Conservation (phyloP, 2,329 filamentous ascomycete genomes). For the Xylaria multiplex region DNA sequence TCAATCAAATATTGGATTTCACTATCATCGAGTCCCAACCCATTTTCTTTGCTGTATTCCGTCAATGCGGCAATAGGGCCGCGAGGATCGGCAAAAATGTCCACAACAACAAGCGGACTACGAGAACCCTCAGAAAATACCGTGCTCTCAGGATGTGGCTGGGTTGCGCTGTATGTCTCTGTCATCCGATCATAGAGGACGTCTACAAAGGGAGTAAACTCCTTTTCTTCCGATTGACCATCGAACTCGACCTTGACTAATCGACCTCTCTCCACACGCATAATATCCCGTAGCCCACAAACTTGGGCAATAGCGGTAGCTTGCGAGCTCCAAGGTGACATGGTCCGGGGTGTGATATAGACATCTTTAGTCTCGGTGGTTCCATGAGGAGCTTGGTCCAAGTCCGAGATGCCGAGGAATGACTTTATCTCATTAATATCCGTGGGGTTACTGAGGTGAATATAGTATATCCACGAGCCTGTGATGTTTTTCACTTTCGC, state of each 20-base stretch:
- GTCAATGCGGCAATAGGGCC: slow-evolving; percentile 77
- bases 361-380: slow-evolving; percentile 62
- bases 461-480: slow-evolving; percentile 73
- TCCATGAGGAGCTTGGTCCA: slow-evolving; percentile 47
- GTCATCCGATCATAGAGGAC: slow-evolving; percentile 95
- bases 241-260: slow-evolving; percentile 76
- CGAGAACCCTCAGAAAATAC: slow-evolving; percentile 78
- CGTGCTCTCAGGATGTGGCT: slow-evolving; percentile 73
- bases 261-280: slow-evolving; percentile 82
- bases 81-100: slow-evolving; percentile 73
- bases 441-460: slow-evolving; percentile 64
- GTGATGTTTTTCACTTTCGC: slow-evolving; percentile 60
- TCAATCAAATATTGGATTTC: slow-evolving; percentile 97
- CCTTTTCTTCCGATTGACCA: slow-evolving; percentile 57
- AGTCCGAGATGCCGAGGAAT: slow-evolving; percentile 42
- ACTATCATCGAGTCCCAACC: slow-evolving; percentile 84
- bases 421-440: slow-evolving; percentile 51
- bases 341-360: slow-evolving; percentile 83
- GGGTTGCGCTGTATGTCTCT: slow-evolving; percentile 74
- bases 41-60: slow-evolving; percentile 84
- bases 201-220: slow-evolving; percentile 69
- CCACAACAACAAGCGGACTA: slow-evolving; percentile 75
- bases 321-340: slow-evolving; percentile 95
- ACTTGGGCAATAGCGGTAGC: slow-evolving; percentile 87
- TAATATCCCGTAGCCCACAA: slow-evolving; percentile 79